Conservation (phyloP, 352 stramenopile genomes). For the Phytophthora fragariae region DNA sequence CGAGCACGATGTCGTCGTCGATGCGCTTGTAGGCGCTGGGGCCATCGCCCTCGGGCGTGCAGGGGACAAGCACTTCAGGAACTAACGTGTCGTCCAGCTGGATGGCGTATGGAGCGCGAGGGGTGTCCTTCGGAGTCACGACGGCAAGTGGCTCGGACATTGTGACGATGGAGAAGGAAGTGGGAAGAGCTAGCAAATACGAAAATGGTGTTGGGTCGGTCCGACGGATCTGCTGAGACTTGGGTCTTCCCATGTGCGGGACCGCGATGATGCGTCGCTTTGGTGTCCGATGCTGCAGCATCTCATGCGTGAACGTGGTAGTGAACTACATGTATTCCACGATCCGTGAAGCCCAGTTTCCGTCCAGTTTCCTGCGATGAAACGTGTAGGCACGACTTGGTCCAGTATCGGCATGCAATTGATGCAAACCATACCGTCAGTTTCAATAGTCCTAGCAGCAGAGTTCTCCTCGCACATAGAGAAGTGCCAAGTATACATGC, state of each 20-base stretch:
- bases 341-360: slow-evolving; percentile 2
- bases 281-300: slow-evolving; percentile 7
- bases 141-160: slow-evolving; percentile 29
- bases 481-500: neutral
- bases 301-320: slow-evolving; percentile 2
- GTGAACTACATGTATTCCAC: slow-evolving; percentile 11
- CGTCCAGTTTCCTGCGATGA: neutral
- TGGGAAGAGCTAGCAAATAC: slow-evolving; percentile 20
- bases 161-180: neutral
- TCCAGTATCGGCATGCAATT: slow-evolving; percentile 16
- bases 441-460: slow-evolving; percentile 9
- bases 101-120: slow-evolving; percentile 29
- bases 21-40: slow-evolving; percentile 36
- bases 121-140: slow-evolving; percentile 26
- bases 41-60: slow-evolving; percentile 23
- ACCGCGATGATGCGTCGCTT: neutral
- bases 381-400: neutral
- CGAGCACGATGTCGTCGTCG: slow-evolving; percentile 30
- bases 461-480: slow-evolving; percentile 2
- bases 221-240: neutral
- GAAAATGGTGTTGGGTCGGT: slow-evolving; percentile 14
- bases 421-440: neutral
- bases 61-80: slow-evolving; percentile 18
- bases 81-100: slow-evolving; percentile 30
- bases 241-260: neutral